Evolutionary conservation across 2,329 filamentous ascomycete genomes (phyloP), one percentile per base, ranked within the genome.

Genomic region (Lizonia empirigonia): DNA sequence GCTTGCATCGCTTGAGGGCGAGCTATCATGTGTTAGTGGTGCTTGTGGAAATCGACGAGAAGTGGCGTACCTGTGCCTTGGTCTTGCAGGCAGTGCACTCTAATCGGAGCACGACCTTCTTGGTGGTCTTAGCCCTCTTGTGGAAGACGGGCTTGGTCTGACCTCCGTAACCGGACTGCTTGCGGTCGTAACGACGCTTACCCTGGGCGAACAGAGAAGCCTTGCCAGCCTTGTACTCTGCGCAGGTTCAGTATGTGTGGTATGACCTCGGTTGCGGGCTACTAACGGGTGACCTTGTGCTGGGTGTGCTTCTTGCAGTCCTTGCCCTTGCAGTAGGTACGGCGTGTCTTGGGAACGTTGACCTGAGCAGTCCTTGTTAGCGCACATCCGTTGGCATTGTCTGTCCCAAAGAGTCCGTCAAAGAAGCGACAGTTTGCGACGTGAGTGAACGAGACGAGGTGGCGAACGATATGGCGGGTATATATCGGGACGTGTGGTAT

Each of bases 141-240:
- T 97, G 94, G 90, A 97, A 99, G 76, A 99, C 92, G 73, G 95
- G 94, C 85, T 99, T 99, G 76, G 94, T 99, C 85, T 99, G 94
- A 92, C 94, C 94, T 90, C 94, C 94, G 78, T 97, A 97, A 90
- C 93, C 93, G 78, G 88, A 91, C 85, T 97, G 93, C 86, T 97
- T 97, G 62, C 69, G 68, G 55, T 72, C 69, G 84, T 97, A 97
- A 88, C 93, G 92, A 82, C 93, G 90, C 90, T 97, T 99, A 86
- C 93, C 93, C 87, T 99, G 93, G 67, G 91, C 91, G 84, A 91
- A 95, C 68, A 93, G 85, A 75, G 91, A 96, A 76, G 91, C 91
- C 87, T 96, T 96, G 80, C 90, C 90, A 76, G 90, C 90, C 85
- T 95, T 96, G 88, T 96, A 96, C 83, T 96, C 69, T 72, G 60